Evolutionary conservation across 495 filamentous ascomycete species (phyloP), one percentile per base, ranked within the genome.

Genomic region (Astrothelium subdiscretum): DNA sequence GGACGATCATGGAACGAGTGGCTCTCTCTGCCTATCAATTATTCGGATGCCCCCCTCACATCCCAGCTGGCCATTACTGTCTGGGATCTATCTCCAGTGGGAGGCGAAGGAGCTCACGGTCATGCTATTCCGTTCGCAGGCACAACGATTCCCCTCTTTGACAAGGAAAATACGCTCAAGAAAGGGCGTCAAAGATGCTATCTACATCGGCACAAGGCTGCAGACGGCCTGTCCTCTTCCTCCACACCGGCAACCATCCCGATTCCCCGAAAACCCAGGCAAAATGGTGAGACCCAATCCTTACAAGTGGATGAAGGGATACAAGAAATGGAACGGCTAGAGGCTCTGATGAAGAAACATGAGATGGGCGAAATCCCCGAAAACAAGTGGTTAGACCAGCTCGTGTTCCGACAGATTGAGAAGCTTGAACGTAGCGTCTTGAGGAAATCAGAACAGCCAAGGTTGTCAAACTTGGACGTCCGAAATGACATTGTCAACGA

Each of bases 321-420:
- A 5, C 78, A 86, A 42, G 91, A 97, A 72, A 75, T 92, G 48
- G 89, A 94, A 63, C 79, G 92, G 18, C 78, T 97, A 44, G 90
- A 95, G 70, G 85, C 84, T 59, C 69, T 97, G 54, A 87, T 99
- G 68, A 99, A 99, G 76, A 95, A 96, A 72, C 95, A 97, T 68
- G 94, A 99, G 71, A 94, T 97, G 85, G 90, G 90, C 26, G 92
- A 97, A 68, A 92, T 99, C 15, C 85, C 88, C 2, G 82, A 89
- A 18, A 87, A 94, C 51, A 91, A 95, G 70, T 97, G 94, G 94
- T 81, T 99, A 58, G 94, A 99, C 70, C 87, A 91, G 65, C 78
- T 97, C 63, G 90, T 95, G 6, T 97, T 95, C 70, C 86, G 91
- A 42, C 85, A 86, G 48, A 79, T 94, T 58, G 91, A 95, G 73